phyloP scores from a whole-genome alignment of 306 rosid species.

The Fagus crenata region DNA sequence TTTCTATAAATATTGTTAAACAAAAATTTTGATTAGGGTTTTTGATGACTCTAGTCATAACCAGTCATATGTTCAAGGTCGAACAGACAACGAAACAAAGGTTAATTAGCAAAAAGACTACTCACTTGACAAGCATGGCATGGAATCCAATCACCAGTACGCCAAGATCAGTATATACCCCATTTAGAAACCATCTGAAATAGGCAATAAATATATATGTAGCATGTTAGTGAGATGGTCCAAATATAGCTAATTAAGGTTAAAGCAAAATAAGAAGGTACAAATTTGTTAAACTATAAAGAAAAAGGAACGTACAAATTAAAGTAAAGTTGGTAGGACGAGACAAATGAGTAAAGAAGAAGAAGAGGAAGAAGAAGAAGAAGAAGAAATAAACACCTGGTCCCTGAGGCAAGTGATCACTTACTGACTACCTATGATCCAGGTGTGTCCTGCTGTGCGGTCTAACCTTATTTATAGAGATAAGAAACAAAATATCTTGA shows the following conservation, averaged over 20 bases:
- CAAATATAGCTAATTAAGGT: background rate
- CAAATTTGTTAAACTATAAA: background rate
- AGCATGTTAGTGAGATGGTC: background rate
- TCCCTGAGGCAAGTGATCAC: background rate
- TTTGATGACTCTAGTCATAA: background rate
- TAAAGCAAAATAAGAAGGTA: background rate
- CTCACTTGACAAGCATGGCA: conserved; percentile 32
- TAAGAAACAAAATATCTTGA: background rate
- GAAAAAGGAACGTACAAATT: background rate
- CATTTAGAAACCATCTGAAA: background rate
- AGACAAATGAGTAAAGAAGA: background rate
- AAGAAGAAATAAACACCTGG: background rate
- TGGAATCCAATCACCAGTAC: conserved; percentile 38
- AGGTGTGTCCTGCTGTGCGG: background rate
- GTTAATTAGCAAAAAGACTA: conserved; percentile 25
- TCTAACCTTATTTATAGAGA: background rate
- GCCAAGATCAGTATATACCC: background rate
- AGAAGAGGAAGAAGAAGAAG: background rate
- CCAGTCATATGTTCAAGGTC: conserved; percentile 32
- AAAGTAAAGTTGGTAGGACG: background rate
- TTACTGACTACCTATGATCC: background rate
- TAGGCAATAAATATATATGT: background rate
- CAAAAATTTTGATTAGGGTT: background rate
- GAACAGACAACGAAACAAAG: conserved; percentile 52
- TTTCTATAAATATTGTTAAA: too few species aligned